Conservation (phyloP, 306 rosid species). For the Ammopiptanthus mongolicus region DNA sequence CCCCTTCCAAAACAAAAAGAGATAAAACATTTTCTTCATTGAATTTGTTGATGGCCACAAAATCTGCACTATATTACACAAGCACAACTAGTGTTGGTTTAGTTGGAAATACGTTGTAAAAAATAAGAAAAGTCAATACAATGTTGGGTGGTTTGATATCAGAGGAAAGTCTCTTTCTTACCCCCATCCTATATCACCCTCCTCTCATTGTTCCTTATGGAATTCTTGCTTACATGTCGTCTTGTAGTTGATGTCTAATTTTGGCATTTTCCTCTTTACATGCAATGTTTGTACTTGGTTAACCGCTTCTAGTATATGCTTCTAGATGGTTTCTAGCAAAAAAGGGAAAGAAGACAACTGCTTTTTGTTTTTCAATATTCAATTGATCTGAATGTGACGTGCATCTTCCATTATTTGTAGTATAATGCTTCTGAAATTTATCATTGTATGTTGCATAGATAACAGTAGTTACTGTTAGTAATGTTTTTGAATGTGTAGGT, state of each 20-base stretch:
- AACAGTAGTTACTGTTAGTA: background rate
- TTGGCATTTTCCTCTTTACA: background rate
- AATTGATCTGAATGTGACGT: background rate
- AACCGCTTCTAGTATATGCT: background rate
- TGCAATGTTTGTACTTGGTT: background rate
- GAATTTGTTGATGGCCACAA: background rate
- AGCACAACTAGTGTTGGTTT: background rate
- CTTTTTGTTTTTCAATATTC: background rate
- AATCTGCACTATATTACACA: background rate
- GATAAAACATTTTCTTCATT: background rate
- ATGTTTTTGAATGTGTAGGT: slow-evolving; percentile 45
- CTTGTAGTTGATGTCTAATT: background rate
- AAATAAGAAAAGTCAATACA: background rate
- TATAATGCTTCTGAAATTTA: background rate
- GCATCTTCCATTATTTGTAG: background rate
- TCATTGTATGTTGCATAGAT: background rate
- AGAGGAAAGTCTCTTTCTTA: background rate
- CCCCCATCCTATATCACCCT: background rate
- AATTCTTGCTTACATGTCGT: background rate
- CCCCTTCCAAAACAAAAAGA: background rate
- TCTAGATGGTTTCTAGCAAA: background rate
- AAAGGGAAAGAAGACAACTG: background rate
- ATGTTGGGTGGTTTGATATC: background rate
- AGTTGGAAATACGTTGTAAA: background rate
- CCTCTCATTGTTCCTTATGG: background rate